These are phyloP conservation scores for Myriosclerotinia scirpicola DNA, from an alignment of 2,329 filamentous ascomycete species.

Conservation along the genomic window DNA sequence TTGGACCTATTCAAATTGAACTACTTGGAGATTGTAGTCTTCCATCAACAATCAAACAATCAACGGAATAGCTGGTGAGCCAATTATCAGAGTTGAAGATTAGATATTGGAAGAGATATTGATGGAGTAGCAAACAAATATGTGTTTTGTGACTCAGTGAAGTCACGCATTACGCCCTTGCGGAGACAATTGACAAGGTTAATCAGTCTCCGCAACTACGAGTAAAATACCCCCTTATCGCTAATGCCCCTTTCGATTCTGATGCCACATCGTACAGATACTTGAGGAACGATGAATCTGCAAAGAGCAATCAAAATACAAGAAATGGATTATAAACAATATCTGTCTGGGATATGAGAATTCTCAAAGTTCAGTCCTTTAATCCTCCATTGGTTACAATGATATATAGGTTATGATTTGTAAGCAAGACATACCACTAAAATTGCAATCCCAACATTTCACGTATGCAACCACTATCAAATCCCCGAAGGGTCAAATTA, in stretches of 20 bases:
- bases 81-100: not conserved
- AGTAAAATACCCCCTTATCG: not conserved
- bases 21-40: not conserved
- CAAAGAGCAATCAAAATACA: no score
- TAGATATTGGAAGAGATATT: not conserved
- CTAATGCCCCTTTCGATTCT: constrained; percentile 11
- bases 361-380: no score
- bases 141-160: not conserved
- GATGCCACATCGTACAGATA: not conserved
- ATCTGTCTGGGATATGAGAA: no score
- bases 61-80: not conserved
- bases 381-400: no score
- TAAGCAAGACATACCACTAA: not conserved
- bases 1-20: not conserved
- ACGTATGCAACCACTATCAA: not conserved
- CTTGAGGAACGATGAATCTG: not conserved
- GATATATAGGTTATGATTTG: not conserved
- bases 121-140: not conserved
- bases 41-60: not conserved
- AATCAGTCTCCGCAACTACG: not conserved
- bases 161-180: not conserved
- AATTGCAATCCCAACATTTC: not conserved
- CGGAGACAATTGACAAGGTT: not conserved
- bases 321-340: no score
- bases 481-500: not conserved